Base-by-base conservation (phyloP, 768 basidiomycete genomes). In the Rhizopogon roseolus region DNA sequence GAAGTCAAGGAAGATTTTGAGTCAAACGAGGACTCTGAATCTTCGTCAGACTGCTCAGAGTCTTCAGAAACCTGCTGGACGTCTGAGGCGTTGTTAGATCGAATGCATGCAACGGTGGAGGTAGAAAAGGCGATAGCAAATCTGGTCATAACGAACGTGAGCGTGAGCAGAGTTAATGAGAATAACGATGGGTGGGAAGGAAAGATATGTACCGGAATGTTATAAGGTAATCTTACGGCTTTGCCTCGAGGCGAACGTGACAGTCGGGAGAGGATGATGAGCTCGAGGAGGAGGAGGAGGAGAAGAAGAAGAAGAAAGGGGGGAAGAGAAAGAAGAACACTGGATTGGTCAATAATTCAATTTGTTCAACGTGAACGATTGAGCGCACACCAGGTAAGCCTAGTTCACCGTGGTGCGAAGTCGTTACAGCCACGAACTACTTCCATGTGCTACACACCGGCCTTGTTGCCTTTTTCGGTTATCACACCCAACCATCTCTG, bases 1-100 rank as follows among this genome's bases (percentile, higher is more conserved):
- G 63, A 60, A 71, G 73, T 77, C 80, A 81, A 81, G 80, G 80
- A 73, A 78, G 81, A 78, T 81, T 29, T 44, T 11, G 28, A 44
- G 34, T 36, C 34, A 36, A 36, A 36, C 4, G 13, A 13, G 11
- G 34, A 36, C 34, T 36, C 34, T 11, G 34, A 36, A 36, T 45
- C 11, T 17, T 45, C 44, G 32, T 48, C 34, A 5, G 46, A 48
- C 46, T 48, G 46, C 46, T 48, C 46, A 48, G 46, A 48, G 46
- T 48, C 46, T 48, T 48, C 46, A 48, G 46, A 48, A 48, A 48
- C 46, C 79, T 67, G 77, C 78, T 78, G 72, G 62, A 66, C 73
- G 75, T 77, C 78, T 79, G 79, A 74, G 71, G 64, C 66, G 65
- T 64, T 60, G 60, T 62, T 64, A 66, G 68, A 65, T 65, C 65